A percentile compares a stretch with the other conserved stretches of the same genome.
Evolutionary conservation across 129 eudicot genomes (phyloP).

Genomic region (Deinandra increscens): DNA sequence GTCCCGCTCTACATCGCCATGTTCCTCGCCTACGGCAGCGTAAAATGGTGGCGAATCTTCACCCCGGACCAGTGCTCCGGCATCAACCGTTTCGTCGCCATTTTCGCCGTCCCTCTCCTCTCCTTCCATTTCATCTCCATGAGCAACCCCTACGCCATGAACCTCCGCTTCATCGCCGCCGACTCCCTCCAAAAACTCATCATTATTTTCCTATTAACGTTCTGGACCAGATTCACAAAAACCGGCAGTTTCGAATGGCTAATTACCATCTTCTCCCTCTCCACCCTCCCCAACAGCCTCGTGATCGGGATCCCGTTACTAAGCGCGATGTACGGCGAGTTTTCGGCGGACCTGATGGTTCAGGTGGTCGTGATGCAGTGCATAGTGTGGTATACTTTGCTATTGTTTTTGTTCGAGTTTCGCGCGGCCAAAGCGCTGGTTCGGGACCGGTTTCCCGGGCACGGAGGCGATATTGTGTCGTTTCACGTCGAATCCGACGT

Average conservation of each 20-base stretch:
- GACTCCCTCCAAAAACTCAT: slow-evolving; percentile 55
- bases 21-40: slow-evolving; percentile 56
- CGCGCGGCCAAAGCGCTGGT: slow-evolving; percentile 50
- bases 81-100: slow-evolving; percentile 57
- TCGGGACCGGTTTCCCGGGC: slow-evolving; percentile 46
- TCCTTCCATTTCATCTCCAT: slow-evolving; percentile 55
- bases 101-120: slow-evolving; percentile 53
- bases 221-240: slow-evolving; percentile 36
- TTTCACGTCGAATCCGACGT: slow-evolving; percentile 49
- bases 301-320: slow-evolving; percentile 59
- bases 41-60: slow-evolving; percentile 58
- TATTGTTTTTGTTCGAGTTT: slow-evolving; percentile 51
- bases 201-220: slow-evolving; percentile 20
- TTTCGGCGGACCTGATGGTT: slow-evolving; percentile 44
- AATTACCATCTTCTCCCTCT: slow-evolving; percentile 53
- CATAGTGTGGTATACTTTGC: slow-evolving; percentile 59
- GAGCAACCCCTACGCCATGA: slow-evolving; percentile 57
- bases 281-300: slow-evolving; percentile 59
- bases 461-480: slow-evolving; percentile 43
- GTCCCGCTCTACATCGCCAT: slow-evolving; percentile 58
- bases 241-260: slow-evolving; percentile 48
- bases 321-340: slow-evolving; percentile 50
- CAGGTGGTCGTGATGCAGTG: slow-evolving; percentile 60
- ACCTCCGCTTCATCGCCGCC: slow-evolving; percentile 54
- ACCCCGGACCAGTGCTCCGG: slow-evolving; percentile 57